Evolutionary conservation across 2,329 filamentous ascomycete genomes (phyloP).

Genomic region (Aureobasidium sp.): DNA sequence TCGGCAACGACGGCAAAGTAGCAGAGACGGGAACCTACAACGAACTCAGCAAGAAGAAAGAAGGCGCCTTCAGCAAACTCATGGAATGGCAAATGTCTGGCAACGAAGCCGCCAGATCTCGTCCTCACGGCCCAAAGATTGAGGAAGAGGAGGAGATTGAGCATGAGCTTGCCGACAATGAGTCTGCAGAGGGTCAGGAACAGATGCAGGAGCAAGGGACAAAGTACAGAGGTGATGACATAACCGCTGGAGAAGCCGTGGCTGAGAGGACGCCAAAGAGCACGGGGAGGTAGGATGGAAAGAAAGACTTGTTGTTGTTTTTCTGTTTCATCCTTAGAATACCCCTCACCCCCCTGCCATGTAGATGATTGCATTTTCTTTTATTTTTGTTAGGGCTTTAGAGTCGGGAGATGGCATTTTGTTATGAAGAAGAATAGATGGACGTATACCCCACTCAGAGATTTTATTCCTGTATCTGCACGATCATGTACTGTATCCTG

Average conservation of each 20-base stretch:
- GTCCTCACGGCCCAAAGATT: constrained; percentile 14
- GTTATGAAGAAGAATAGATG: neutral
- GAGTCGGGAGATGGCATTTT: neutral
- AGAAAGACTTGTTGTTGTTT: neutral
- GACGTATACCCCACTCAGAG: constrained; percentile 5
- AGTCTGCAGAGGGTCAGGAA: constrained; percentile 4
- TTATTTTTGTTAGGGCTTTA: neutral
- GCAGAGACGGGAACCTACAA: constrained; percentile 84
- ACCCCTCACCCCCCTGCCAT: neutral
- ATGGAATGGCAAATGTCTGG: constrained; percentile 99
- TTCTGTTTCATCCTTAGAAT: neutral
- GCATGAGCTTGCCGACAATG: neutral
- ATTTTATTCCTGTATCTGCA: neutral
- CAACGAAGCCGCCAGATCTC: constrained; percentile 47
- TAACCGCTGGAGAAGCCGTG: constrained; percentile 9
- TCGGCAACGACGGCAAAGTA: constrained; percentile 77
- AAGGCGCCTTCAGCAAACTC: constrained; percentile 84
- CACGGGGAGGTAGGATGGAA: neutral
- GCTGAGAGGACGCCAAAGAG: constrained; percentile 11
- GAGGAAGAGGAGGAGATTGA: constrained; percentile 19
- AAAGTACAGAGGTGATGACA: constrained; percentile 16
- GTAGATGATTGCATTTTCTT: neutral
- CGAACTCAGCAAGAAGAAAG: constrained; percentile 62
- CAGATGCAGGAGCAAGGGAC: constrained; percentile 10
- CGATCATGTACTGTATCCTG: neutral